Evolutionary conservation across 2,329 filamentous ascomycete species (phyloP), one percentile per base, ranked within the genome.

Genomic region (Talaromyces sp.): DNA sequence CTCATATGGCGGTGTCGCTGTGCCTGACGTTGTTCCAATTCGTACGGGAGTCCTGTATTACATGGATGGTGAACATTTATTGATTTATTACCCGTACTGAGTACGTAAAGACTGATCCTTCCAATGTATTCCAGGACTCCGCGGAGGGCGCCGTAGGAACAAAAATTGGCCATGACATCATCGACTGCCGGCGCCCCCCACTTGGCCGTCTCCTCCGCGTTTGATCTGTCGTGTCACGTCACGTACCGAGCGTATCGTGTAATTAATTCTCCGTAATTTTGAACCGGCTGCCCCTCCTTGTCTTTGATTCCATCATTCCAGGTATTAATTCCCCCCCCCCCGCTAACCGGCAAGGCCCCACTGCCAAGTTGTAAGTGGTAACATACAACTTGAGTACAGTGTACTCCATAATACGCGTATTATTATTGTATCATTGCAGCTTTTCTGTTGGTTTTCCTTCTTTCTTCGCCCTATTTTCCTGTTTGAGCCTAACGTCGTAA

Each of bases 361-460:
- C 41, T 46, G 41, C 41, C 41, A 46, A 46, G 41, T 9, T 2
- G n/a, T n/a, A n/a, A n/a, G n/a, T n/a, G n/a, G n/a, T n/a, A n/a
- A n/a, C 32, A 35, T 35, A 35, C 32, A 17, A 14, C 32, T n/a
- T n/a, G n/a, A n/a, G n/a, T n/a, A n/a, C n/a, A n/a, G 29, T 11
- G 9, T 11, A 9, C 10, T 27, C 3, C 26, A 27, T 27, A 27
- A 27, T 6, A 6, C 26, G n/a, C n/a, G n/a, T n/a, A n/a, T n/a
- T n/a, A n/a, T n/a, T n/a, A n/a, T n/a, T n/a, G n/a, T n/a, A n/a
- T n/a, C n/a, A n/a, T 27, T 27, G 26, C 6, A 27, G 26, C 21
- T 27, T 54, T 54, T 54, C 51, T 54, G 14, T 54, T 54, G 17
- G 26, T 54, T 54, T 54, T 54, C 31, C 31, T 53, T 53, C 31